A percentile compares a stretch with the other conserved stretches of the same genome.
Conservation (phyloP, 345 rosid genomes). For the Citrus unshiu region DNA sequence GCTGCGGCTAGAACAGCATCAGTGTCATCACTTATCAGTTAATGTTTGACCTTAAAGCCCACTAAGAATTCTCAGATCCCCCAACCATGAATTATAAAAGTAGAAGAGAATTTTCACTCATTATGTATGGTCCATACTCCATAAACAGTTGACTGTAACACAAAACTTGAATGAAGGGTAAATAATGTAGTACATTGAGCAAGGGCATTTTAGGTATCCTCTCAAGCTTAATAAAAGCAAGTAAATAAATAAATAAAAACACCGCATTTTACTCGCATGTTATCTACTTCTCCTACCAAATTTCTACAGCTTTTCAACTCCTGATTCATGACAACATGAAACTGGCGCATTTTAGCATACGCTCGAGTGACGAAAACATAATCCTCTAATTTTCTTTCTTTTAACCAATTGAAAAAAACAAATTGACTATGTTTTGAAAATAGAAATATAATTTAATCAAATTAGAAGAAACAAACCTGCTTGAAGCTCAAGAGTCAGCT, state of each 20-base stretch:
- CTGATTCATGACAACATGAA: not conserved
- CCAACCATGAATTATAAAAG: not conserved
- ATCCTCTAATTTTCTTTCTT: too few species aligned
- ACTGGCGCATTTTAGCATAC: not conserved
- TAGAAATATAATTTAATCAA: not conserved
- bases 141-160: not conserved
- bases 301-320: not conserved
- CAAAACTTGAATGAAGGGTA: not conserved
- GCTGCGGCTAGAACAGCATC: not conserved
- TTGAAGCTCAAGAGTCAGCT: conserved; percentile 4
- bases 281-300: not conserved
- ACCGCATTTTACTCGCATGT: not conserved
- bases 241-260: not conserved
- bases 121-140: too few species aligned
- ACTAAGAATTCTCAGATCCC: too few species aligned
- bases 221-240: not conserved
- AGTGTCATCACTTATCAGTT: not conserved
- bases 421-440: not conserved
- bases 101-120: not conserved
- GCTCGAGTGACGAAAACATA: too few species aligned
- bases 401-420: not conserved
- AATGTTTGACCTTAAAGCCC: not conserved
- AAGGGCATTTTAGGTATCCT: not conserved
- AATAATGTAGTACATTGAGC: not conserved
- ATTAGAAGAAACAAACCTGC: not conserved